Conservation (phyloP, 179 eudicot species). For the Actinidia arguta region DNA sequence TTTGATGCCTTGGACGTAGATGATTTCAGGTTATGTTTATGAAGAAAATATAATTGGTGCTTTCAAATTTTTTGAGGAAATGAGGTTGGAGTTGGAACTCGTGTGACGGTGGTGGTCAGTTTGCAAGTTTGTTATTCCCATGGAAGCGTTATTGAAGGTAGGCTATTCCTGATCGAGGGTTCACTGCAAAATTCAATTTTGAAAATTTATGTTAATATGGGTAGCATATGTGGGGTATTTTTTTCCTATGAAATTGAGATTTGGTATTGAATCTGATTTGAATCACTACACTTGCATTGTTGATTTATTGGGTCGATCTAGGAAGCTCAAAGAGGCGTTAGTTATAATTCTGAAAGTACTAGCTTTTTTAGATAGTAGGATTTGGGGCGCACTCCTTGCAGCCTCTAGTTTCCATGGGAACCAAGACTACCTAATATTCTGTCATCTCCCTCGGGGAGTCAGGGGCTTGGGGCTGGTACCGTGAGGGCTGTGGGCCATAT, state of each 20-base stretch:
- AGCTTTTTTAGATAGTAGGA: conserved; percentile 45
- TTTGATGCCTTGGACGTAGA: conserved; percentile 69
- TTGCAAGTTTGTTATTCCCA: conserved; percentile 45
- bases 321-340: conserved; percentile 48
- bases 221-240: conserved; percentile 35
- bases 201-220: conserved; percentile 43
- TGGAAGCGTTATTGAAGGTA: conserved; percentile 39
- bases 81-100: conserved; percentile 59
- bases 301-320: conserved; percentile 56
- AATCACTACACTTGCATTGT: conserved; percentile 58
- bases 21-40: conserved; percentile 46
- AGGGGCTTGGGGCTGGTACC: no score
- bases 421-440: no score
- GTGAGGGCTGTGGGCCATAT: no score
- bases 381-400: conserved; percentile 61
- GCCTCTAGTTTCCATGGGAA: conserved; percentile 45
- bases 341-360: conserved; percentile 38
- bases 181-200: conserved; percentile 55
- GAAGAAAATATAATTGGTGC: conserved; percentile 35
- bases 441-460: no score
- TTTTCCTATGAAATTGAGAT: conserved; percentile 55
- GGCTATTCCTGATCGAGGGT: conserved; percentile 33
- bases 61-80: conserved; percentile 46
- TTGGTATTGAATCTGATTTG: conserved; percentile 40
- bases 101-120: conserved; percentile 61